Evolutionary conservation across 2,329 filamentous ascomycete genomes (phyloP).

Genomic region (Bipolaris sorokiniana): DNA sequence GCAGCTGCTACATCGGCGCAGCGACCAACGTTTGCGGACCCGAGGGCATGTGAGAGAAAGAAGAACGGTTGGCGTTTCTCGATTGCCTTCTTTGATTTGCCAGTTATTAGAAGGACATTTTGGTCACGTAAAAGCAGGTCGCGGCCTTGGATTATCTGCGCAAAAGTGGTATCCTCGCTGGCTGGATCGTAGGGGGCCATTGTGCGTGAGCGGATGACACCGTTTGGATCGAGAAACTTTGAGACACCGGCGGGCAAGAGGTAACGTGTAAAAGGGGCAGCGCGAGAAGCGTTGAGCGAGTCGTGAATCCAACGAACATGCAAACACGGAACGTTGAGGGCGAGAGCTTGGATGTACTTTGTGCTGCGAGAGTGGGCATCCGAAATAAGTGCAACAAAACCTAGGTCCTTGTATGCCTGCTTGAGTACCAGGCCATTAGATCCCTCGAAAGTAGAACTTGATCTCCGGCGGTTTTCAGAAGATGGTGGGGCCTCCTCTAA

Average conservation of each 20-base stretch:
- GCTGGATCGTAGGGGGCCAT: constrained; percentile 67
- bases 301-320: constrained; percentile 80
- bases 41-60: constrained; percentile 80
- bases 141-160: constrained; percentile 48
- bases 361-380: constrained; percentile 83
- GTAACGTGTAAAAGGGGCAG: constrained; percentile 80
- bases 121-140: constrained; percentile 68
- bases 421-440: constrained; percentile 60
- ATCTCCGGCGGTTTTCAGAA: constrained; percentile 22
- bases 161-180: constrained; percentile 50
- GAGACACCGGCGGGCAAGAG: constrained; percentile 86
- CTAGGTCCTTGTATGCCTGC: constrained; percentile 60
- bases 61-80: constrained; percentile 74
- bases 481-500: constrained; percentile 25
- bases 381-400: constrained; percentile 85
- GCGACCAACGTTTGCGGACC: constrained; percentile 69
- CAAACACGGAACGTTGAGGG: constrained; percentile 85
- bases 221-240: constrained; percentile 66
- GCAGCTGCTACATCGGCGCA: constrained; percentile 72
- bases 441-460: constrained; percentile 20
- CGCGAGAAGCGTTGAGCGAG: constrained; percentile 65
- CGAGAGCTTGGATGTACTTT: constrained; percentile 94
- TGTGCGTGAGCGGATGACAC: constrained; percentile 76
- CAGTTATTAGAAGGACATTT: constrained; percentile 74
- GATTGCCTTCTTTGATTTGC: constrained; percentile 65